Evolutionary conservation across 2,329 filamentous ascomycete genomes (phyloP).

Genomic region (Sporothrix protearum): DNA sequence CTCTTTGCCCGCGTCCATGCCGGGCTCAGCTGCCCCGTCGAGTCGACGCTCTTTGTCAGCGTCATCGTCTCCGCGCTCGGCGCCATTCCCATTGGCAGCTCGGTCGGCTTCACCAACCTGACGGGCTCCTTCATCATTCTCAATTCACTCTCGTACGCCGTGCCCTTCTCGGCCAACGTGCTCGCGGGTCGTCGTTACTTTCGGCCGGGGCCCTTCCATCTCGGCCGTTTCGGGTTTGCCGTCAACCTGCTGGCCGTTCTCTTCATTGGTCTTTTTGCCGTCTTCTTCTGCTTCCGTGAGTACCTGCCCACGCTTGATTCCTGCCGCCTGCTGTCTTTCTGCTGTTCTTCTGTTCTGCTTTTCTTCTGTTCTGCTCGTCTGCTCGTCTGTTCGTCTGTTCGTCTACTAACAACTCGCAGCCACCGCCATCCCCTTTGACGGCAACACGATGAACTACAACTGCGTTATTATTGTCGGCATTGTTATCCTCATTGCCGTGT

Average conservation of each 20-base stretch:
- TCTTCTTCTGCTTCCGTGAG: slow-evolving; percentile 63
- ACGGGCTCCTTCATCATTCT: slow-evolving; percentile 57
- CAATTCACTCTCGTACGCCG: slow-evolving; percentile 53
- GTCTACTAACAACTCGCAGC: too few relatives aligned
- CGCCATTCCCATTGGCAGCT: slow-evolving; percentile 54
- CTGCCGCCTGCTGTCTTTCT: too few relatives aligned
- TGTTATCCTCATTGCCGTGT: slow-evolving; percentile 44
- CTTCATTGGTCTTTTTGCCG: slow-evolving; percentile 53
- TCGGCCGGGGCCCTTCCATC: slow-evolving; percentile 50
- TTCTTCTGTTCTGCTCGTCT: too few relatives aligned
- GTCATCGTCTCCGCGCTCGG: slow-evolving; percentile 51
- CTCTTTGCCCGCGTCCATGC: slow-evolving; percentile 54
- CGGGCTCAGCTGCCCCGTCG: slow-evolving; percentile 55
- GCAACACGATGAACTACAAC: slow-evolving; percentile 49
- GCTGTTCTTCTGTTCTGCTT: too few relatives aligned
- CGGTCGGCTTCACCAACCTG: slow-evolving; percentile 54
- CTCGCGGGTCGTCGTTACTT: slow-evolving; percentile 51
- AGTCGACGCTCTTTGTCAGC: slow-evolving; percentile 54
- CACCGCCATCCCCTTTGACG: slow-evolving; percentile 14
- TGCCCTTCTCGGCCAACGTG: slow-evolving; percentile 49
- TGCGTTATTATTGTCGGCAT: slow-evolving; percentile 52
- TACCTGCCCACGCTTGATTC: too few relatives aligned
- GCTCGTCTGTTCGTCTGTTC: too few relatives aligned
- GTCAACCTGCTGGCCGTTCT: slow-evolving; percentile 50
- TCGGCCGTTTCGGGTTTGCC: slow-evolving; percentile 50